phyloP scores from a whole-genome alignment of 106 monocot species.

The Iris macrosiphon region DNA sequence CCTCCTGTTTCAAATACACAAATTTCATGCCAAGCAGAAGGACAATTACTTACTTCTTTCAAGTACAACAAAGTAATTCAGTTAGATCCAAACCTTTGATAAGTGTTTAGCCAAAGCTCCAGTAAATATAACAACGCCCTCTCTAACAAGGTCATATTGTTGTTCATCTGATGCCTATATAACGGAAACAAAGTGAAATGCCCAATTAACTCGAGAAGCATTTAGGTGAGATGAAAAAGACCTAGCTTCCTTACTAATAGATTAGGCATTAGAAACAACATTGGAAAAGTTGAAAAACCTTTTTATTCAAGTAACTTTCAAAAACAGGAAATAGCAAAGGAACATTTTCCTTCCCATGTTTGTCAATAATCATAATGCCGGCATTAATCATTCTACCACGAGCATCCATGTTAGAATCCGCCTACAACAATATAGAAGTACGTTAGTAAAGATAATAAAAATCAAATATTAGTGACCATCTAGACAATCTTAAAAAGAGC shows the following conservation, averaged over 20 bases:
- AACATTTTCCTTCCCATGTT: conserved; percentile 96
- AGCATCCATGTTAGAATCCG: conserved; percentile 90
- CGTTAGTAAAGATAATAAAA: background rate
- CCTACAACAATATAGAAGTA: conserved; percentile 36
- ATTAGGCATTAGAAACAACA: background rate
- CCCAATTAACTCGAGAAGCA: too few relatives aligned
- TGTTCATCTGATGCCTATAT: conserved; percentile 84
- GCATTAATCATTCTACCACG: conserved; percentile 95
- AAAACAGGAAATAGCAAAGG: conserved; percentile 91
- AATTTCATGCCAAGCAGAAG: background rate
- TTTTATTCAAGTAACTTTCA: conserved; percentile 95
- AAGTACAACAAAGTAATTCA: conserved; percentile 2
- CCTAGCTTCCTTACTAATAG: background rate
- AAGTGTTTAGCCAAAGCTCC: conserved; percentile 95
- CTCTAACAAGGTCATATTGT: conserved; percentile 92
- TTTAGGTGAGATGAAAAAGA: background rate
- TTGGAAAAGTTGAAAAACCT: conserved; percentile 42
- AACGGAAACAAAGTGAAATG: background rate
- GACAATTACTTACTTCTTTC: background rate
- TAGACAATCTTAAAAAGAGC: too few relatives aligned
- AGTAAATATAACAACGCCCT: conserved; percentile 97
- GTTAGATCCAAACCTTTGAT: conserved; percentile 41
- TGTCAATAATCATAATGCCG: conserved; percentile 85
- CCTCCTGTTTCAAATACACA: conserved; percentile 52
- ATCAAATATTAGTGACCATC: too few relatives aligned